These are phyloP conservation scores for Magnusiomyces fungicola DNA, from an alignment of 1,139 yeast genomes.

Conservation along the genomic window DNA sequence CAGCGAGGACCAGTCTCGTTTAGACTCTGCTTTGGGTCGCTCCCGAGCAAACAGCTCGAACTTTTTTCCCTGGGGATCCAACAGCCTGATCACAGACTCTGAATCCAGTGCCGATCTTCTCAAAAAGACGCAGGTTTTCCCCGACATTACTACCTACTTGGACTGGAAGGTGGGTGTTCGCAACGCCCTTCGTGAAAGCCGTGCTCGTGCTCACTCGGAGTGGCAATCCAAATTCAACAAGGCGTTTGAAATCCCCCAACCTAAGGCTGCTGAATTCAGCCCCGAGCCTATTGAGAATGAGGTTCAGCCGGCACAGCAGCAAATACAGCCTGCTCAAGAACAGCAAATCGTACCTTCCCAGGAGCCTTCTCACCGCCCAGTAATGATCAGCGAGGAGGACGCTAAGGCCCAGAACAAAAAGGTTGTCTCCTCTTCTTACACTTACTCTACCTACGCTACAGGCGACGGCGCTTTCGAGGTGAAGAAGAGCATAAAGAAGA, in stretches of 20 bases:
- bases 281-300: too few relatives aligned
- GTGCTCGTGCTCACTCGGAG: neutral
- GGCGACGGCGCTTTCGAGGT: slow-evolving; percentile 52
- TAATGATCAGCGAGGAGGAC: neutral
- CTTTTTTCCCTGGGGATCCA: neutral
- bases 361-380: neutral
- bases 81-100: neutral
- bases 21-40: neutral
- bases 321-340: neutral
- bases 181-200: slow-evolving; percentile 2
- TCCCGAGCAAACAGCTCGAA: neutral
- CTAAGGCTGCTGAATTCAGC: too few relatives aligned
- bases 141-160: slow-evolving; percentile 11
- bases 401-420: slow-evolving; percentile 3
- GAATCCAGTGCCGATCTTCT: neutral
- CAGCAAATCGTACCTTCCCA: neutral
- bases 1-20: slow-evolving; percentile 1
- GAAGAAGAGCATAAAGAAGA: slow-evolving; percentile 45
- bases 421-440: slow-evolving; percentile 46
- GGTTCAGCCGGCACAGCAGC: too few relatives aligned
- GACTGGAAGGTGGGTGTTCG: slow-evolving; percentile 14
- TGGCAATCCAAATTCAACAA: neutral
- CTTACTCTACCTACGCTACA: slow-evolving; percentile 37
- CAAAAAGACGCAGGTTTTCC: slow-evolving; percentile 7
- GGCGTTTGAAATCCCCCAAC: too few relatives aligned